phyloP scores from a whole-genome alignment of 2,329 filamentous ascomycete species.

The Penicillium sp. region DNA sequence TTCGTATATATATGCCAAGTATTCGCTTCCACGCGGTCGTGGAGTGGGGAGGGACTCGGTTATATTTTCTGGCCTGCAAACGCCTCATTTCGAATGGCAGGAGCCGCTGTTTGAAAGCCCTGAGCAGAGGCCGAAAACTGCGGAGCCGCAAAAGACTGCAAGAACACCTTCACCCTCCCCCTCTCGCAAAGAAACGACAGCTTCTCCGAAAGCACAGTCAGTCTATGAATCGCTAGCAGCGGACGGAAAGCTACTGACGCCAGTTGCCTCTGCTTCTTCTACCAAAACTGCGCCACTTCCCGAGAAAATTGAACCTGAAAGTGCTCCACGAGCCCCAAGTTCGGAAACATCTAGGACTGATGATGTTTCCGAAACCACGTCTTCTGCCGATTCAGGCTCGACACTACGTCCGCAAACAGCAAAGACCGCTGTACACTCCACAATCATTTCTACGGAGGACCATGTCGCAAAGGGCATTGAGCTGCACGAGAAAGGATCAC shows the following conservation, averaged over 20 bases:
- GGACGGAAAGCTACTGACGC: conserved; percentile 22
- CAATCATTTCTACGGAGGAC: conserved; percentile 66
- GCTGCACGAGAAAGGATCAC: conserved; percentile 82
- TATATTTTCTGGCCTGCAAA: conserved; percentile 60
- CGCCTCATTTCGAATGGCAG: conserved; percentile 68
- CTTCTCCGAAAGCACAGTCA: conserved; percentile 35
- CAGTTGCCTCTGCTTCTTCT: conserved; percentile 9
- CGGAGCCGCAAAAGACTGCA: conserved; percentile 28
- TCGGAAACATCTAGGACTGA: conserved; percentile 25
- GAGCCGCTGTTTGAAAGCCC: conserved; percentile 55
- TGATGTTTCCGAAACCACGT: conserved; percentile 52
- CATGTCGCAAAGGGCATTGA: conserved; percentile 90
- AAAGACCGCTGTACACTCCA: conserved; percentile 32
- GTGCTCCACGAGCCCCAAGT: conserved; percentile 15
- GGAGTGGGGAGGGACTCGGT: conserved; percentile 71
- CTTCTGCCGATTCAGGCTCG: conserved; percentile 68
- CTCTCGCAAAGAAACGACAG: conserved; percentile 23
- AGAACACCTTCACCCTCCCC: conserved; percentile 41
- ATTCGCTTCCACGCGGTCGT: conserved; percentile 81
- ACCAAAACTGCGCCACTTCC: background rate
- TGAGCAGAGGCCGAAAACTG: conserved; percentile 38
- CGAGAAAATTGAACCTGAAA: conserved; percentile 10
- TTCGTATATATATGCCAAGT: conserved; percentile 87
- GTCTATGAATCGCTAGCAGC: conserved; percentile 34
- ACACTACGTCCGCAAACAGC: conserved; percentile 55